Conservation (phyloP, 768 basidiomycete genomes). For the Lactarius trivialis region DNA sequence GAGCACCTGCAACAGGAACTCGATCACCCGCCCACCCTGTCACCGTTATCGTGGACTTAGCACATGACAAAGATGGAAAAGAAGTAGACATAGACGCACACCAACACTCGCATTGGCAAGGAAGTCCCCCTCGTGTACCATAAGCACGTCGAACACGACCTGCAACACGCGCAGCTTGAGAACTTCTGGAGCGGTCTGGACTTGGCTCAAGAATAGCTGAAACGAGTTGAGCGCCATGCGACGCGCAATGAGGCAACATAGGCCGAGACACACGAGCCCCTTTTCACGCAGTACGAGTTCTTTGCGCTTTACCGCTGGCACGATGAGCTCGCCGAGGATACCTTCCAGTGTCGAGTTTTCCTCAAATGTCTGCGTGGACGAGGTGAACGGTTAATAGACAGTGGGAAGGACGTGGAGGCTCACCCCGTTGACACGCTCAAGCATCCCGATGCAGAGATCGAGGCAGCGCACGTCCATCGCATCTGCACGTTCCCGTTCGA, state of each 20-base stretch:
- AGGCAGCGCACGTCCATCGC: constrained; percentile 70
- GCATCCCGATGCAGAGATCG: constrained; percentile 69
- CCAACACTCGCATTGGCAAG: constrained; percentile 40
- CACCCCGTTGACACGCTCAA: constrained; percentile 83
- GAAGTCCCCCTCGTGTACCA: constrained; percentile 70
- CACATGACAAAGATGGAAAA: not conserved
- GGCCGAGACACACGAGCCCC: constrained; percentile 70
- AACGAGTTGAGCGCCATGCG: constrained; percentile 61
- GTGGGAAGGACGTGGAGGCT: constrained; percentile 26
- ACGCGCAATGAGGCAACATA: constrained; percentile 83
- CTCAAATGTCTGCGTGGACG: constrained; percentile 40
- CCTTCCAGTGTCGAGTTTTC: constrained; percentile 70
- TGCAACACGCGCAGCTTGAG: constrained; percentile 70
- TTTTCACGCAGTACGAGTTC: constrained; percentile 76
- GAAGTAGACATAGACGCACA: constrained; percentile 11
- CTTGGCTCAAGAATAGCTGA: constrained; percentile 76
- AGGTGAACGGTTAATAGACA: not conserved
- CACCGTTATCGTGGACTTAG: not conserved
- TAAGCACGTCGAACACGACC: constrained; percentile 78
- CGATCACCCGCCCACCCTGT: constrained; percentile 54
- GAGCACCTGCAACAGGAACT: constrained; percentile 53
- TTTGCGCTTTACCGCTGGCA: constrained; percentile 86
- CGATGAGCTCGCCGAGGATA: constrained; percentile 70
- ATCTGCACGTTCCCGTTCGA: constrained; percentile 53
- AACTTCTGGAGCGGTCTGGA: constrained; percentile 54